Evolutionary conservation across 208 protist genomes (phyloP).

Genomic region (Strigomonas culicis): DNA sequence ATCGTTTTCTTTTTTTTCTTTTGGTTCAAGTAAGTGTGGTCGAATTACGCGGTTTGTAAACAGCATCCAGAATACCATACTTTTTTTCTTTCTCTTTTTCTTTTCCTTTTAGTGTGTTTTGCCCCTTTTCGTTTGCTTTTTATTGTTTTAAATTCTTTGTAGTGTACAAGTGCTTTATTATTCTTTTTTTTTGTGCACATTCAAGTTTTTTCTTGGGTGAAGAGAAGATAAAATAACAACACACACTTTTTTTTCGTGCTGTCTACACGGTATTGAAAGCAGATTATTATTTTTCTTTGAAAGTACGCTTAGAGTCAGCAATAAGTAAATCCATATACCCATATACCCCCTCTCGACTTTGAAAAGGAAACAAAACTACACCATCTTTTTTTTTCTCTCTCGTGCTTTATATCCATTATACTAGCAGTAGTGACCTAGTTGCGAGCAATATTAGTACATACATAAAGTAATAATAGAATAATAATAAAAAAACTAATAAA

Average conservation of each 20-base stretch:
- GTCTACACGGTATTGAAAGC: not conserved
- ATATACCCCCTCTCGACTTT: not conserved
- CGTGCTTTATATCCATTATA: not conserved
- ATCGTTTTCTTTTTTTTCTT: not conserved
- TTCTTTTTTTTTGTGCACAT: conserved; percentile 7
- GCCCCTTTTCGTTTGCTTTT: not conserved
- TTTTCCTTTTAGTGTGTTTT: conserved; percentile 9
- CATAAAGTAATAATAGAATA: too few species aligned
- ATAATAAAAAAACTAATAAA: too few species aligned
- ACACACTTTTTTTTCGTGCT: not conserved
- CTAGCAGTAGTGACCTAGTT: too few species aligned
- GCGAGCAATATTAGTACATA: too few species aligned
- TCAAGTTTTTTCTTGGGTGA: not conserved
- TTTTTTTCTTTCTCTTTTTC: conserved; percentile 11
- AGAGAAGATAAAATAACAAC: conserved; percentile 1
- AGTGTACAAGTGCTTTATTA: not conserved
- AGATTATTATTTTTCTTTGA: conserved; percentile 3
- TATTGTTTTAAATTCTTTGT: not conserved
- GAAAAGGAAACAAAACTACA: conserved; percentile 1
- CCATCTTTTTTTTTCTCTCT: not conserved
- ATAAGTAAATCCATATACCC: conserved; percentile 3
- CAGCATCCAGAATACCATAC: not conserved
- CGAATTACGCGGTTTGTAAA: not conserved
- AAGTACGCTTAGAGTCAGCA: not conserved
- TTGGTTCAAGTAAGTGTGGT: not conserved